Evolutionary conservation across 2,329 filamentous ascomycete genomes (phyloP), one percentile per base, ranked within the genome.

Genomic region (Xylaria sp.): DNA sequence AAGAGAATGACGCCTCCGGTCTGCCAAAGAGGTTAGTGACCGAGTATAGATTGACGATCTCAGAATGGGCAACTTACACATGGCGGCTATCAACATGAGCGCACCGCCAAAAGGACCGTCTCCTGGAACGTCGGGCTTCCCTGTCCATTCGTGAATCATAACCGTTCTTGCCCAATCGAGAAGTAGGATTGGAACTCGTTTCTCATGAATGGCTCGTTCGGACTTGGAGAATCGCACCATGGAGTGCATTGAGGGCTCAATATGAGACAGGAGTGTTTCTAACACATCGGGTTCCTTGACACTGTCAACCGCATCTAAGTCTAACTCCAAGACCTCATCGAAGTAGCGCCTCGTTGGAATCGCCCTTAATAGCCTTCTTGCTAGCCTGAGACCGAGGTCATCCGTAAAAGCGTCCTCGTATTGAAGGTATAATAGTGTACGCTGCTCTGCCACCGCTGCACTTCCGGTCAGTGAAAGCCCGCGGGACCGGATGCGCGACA

Each of bases 71-170:
- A 23, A 80, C 85, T 81, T 79, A 88, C 90, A 87, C 71, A 96
- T 82, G 23, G 85, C 82, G 35, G 83, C 79, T 52, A 96, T 83
- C 35, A 95, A 80, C 52, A 87, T 84, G 47, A 97, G 76, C 6
- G 91, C 91, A 55, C 90, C 89, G 11, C 90, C 90, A 62, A 92
- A 87, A 11, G 88, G 80, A 35, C 87, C 85, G 67, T 89, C 87
- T 57, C 83, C 85, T 2, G 84, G 78, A 55, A 96, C 82, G 49
- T 87, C 82, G 1, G 89, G 82, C 57, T 83, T 83, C 0, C 91
- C 90, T 69, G 93, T 83, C 92, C 92, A 97, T 63, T 90, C 85
- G 58, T 86, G 84, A 50, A 95, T 75, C 68, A 96, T 83, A 1
- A 94, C 81, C 0, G 87, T 86, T 60, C 89, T 81, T 18, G 88